phyloP scores from a whole-genome alignment of 2,329 filamentous ascomycete genomes.

The Hypoxylon sp. region DNA sequence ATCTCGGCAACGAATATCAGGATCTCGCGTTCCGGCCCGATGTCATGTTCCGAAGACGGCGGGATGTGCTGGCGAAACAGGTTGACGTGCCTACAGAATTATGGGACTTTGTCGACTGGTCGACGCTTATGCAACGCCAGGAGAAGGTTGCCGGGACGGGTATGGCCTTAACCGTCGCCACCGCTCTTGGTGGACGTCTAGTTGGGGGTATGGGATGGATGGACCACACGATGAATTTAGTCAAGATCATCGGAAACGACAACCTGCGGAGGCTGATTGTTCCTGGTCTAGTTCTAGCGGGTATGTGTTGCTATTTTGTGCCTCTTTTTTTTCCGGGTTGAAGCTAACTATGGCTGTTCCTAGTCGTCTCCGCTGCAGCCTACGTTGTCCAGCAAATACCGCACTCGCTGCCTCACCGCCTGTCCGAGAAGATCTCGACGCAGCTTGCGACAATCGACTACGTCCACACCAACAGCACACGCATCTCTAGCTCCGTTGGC shows the following conservation, averaged over 20 bases:
- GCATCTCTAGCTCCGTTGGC: constrained; percentile 85
- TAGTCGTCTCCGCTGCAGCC: constrained; percentile 76
- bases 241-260: constrained; percentile 80
- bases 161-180: constrained; percentile 91
- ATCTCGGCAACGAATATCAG: constrained; percentile 86
- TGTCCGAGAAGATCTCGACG: constrained; percentile 82
- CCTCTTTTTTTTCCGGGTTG: constrained; percentile 12
- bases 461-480: constrained; percentile 84
- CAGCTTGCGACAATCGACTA: constrained; percentile 88
- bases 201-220: constrained; percentile 88
- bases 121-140: constrained; percentile 82
- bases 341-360: constrained; percentile 28
- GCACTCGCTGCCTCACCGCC: constrained; percentile 82
- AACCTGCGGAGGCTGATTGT: constrained; percentile 83
- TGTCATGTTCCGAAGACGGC: constrained; percentile 89
- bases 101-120: constrained; percentile 91
- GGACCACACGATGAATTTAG: constrained; percentile 82
- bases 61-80: constrained; percentile 82
- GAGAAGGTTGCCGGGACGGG: constrained; percentile 95
- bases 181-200: constrained; percentile 81
- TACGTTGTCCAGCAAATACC: constrained; percentile 91
- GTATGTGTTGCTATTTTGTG: constrained; percentile 61
- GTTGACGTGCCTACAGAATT: constrained; percentile 88
- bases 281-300: constrained; percentile 78
- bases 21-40: constrained; percentile 89